Conservation (phyloP, 306 rosid species). For the Oemleria cerasiformis region DNA sequence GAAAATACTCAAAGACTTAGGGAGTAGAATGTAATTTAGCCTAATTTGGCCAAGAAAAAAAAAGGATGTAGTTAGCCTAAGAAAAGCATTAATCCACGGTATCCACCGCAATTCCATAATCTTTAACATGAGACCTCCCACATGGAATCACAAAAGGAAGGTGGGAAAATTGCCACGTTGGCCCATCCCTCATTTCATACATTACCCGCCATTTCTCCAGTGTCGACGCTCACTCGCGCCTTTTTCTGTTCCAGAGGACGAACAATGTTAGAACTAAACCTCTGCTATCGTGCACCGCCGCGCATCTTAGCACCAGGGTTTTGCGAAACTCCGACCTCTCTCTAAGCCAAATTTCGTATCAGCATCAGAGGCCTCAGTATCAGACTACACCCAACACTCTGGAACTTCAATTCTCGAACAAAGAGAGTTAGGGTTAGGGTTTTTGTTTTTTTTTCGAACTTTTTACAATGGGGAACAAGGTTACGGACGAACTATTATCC, state of each 20-base stretch:
- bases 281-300: not conserved
- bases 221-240: not conserved
- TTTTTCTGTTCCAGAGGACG: not conserved
- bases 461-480: conserved; percentile 60
- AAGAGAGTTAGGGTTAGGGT: conserved; percentile 36
- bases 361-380: not conserved
- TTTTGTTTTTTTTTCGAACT: conserved; percentile 14
- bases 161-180: not conserved
- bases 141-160: not conserved
- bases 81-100: too few relatives aligned
- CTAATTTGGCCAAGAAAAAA: too few relatives aligned
- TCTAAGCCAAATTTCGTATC: not conserved
- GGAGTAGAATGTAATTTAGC: too few relatives aligned
- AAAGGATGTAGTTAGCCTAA: too few relatives aligned
- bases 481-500: conserved; percentile 58
- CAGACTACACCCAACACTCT: too few relatives aligned
- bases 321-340: not conserved
- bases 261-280: not conserved
- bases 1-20: too few relatives aligned
- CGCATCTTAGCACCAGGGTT: not conserved
- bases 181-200: not conserved
- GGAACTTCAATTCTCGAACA: conserved; percentile 1
- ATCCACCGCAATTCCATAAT: too few relatives aligned
- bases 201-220: conserved; percentile 10
- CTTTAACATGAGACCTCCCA: not conserved